These are phyloP conservation scores for Phyllosticta paracitricarpa DNA, from an alignment of 2,329 filamentous ascomycete genomes.

Conservation along the genomic window DNA sequence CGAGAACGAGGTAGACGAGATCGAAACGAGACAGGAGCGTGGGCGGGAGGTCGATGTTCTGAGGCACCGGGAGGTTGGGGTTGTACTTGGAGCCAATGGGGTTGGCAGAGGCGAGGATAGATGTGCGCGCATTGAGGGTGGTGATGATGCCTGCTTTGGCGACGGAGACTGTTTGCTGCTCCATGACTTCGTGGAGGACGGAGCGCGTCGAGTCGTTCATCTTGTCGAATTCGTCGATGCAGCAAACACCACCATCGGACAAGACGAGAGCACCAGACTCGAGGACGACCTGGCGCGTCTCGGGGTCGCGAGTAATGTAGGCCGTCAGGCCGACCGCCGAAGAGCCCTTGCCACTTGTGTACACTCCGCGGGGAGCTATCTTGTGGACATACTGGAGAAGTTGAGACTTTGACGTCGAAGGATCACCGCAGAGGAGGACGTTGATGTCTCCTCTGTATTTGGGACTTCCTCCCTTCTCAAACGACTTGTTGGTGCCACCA, in stretches of 20 bases:
- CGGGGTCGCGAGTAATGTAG: conserved; percentile 66
- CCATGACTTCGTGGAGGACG: conserved; percentile 71
- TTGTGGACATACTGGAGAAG: conserved; percentile 91
- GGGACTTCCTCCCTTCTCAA: conserved; percentile 90
- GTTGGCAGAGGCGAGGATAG: conserved; percentile 92
- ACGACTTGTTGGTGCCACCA: conserved; percentile 95
- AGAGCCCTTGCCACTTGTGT: conserved; percentile 67
- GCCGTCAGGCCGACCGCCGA: conserved; percentile 68
- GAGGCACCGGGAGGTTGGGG: conserved; percentile 84
- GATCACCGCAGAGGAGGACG: conserved; percentile 89
- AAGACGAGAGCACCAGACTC: conserved; percentile 66
- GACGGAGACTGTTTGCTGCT: conserved; percentile 69
- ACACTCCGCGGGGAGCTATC: conserved; percentile 81
- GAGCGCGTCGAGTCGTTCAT: conserved; percentile 68
- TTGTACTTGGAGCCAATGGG: conserved; percentile 98
- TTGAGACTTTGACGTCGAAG: conserved; percentile 93
- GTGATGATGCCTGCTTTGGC: conserved; percentile 72
- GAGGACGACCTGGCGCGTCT: conserved; percentile 62
- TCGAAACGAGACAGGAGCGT: conserved; percentile 94
- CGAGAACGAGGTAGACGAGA: conserved; percentile 90
- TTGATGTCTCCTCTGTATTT: conserved; percentile 98
- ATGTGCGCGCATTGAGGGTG: conserved; percentile 89
- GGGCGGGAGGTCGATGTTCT: conserved; percentile 95
- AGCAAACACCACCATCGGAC: conserved; percentile 66
- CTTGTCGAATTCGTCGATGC: conserved; percentile 73